A percentile compares a stretch with the other conserved stretches of the same genome.
These are phyloP conservation scores for Sugiyamaella floridensis DNA, from an alignment of 805 yeast species.

Conservation along the genomic window DNA sequence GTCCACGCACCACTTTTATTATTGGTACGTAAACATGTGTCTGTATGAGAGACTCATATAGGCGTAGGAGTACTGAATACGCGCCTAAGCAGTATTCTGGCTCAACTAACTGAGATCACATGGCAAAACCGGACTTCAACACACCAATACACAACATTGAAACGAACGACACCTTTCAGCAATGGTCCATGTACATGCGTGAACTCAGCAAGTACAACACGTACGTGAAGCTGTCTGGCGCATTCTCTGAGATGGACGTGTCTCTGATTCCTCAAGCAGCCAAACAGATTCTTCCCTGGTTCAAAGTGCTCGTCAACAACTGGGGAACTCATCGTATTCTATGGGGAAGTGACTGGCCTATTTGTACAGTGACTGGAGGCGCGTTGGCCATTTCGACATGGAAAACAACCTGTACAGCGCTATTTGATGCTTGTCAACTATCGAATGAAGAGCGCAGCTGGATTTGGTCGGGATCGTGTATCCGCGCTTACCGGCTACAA, in stretches of 20 bases:
- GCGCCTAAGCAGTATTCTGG: background rate
- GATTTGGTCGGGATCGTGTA: no score
- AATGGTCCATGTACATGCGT: constrained; percentile 8
- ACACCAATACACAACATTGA: constrained; percentile 7
- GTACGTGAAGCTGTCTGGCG: constrained; percentile 38
- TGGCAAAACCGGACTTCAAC: constrained; percentile 36
- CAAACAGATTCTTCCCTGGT: constrained; percentile 7
- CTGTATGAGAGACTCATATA: no score
- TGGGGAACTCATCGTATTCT: constrained; percentile 32
- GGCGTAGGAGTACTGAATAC: no score
- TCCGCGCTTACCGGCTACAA: no score
- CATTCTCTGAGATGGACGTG: constrained; percentile 33
- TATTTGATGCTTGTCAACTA: background rate
- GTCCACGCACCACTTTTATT: constrained; percentile 30
- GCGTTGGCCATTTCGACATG: constrained; percentile 20
- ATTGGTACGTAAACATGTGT: constrained; percentile 20
- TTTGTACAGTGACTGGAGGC: constrained; percentile 26
- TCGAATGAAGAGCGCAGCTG: background rate
- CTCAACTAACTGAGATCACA: constrained; percentile 29
- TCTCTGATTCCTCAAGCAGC: background rate
- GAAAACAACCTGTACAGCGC: constrained; percentile 3
- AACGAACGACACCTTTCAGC: constrained; percentile 6
- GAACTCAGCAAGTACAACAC: constrained; percentile 8
- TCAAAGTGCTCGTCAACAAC: constrained; percentile 25
- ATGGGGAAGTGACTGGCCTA: constrained; percentile 45